Base-by-base conservation (phyloP, 352 stramenopile genomes). In the Globisporangium perplexum region DNA sequence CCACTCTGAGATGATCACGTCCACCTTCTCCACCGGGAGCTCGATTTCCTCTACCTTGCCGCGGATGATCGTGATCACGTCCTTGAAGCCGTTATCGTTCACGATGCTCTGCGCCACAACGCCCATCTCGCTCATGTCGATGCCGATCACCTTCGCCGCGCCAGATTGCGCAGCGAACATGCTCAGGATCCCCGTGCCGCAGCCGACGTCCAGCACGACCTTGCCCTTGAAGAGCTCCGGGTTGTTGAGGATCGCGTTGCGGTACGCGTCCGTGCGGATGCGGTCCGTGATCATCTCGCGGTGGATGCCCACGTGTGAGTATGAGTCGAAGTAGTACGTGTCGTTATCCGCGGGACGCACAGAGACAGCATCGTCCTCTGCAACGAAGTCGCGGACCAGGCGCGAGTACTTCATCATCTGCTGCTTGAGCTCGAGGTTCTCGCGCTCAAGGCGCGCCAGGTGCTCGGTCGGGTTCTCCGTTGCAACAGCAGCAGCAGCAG, bases 241-340 rank as follows among this genome's bases (percentile, higher is more conserved):
- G 72, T 99, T 99, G 62, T 98, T 94, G 47, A 98, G 71, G 60
- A 99, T 99, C 22, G 95, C 94, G 65, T 98, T 96, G 71, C 96
- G 93, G 72, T 99, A 99, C 14, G 88, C 97, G 50, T 96, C 72
- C 35, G 97, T 99, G 42, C 97, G 93, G 14, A 98, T 89, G 17
- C 56, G 64, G 60, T 93, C 83, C 30, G 77, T 88, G 69, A 93
- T 89, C 83, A 93, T 93, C 74, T 98, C 96, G 68, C 98, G 94
- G 68, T 99, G 96, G 68, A 99, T 99, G 33, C 92, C 90, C 69
- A 98, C 96, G 59, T 99, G 95, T 43, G 93, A 97, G 72, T 99
- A 99, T 51, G 92, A 98, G 70, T 99, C 93, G 53, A 98, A 98
- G 72, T 99, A 99, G 70, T 98, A 99, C 65, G 83, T 90, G 63